Percentiles rank a stretch among this genome's conserved stretches.
These are phyloP conservation scores for Backusella sp. DNA, from an alignment of 192 early-diverging fungal genomes.

Conservation along the genomic window DNA sequence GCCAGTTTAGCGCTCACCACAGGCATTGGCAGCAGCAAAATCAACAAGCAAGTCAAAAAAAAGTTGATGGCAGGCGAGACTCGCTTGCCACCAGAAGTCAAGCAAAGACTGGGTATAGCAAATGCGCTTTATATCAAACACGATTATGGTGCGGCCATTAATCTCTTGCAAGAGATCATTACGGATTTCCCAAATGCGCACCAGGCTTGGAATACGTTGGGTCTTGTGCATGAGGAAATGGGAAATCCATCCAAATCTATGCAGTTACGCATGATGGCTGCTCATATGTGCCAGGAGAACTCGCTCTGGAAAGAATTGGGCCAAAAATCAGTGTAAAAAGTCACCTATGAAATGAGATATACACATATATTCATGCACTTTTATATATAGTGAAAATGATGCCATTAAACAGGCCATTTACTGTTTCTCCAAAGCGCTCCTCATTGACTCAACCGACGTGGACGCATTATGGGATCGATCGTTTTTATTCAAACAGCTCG, in stretches of 20 bases:
- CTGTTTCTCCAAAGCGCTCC: slow-evolving; percentile 70
- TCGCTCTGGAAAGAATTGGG: slow-evolving; percentile 84
- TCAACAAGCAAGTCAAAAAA: background rate
- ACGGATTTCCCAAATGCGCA: slow-evolving; percentile 65
- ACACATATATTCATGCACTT: background rate
- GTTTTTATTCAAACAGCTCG: slow-evolving; percentile 56
- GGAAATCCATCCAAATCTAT: slow-evolving; percentile 72
- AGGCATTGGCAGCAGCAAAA: slow-evolving; percentile 22
- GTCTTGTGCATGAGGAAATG: slow-evolving; percentile 85
- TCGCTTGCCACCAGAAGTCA: slow-evolving; percentile 46
- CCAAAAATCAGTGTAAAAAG: slow-evolving; percentile 60
- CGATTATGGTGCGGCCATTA: slow-evolving; percentile 69
- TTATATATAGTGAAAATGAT: slow-evolving; percentile 47
- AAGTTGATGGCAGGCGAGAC: slow-evolving; percentile 12
- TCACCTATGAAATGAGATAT: background rate
- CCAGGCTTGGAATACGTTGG: slow-evolving; percentile 87
- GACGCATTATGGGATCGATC: slow-evolving; percentile 72
- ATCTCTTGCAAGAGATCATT: slow-evolving; percentile 79
- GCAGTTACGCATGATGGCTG: slow-evolving; percentile 84
- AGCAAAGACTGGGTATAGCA: slow-evolving; percentile 68
- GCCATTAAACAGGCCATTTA: slow-evolving; percentile 81
- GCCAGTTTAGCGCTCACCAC: slow-evolving; percentile 19
- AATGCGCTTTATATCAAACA: slow-evolving; percentile 71
- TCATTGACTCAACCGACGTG: slow-evolving; percentile 60
- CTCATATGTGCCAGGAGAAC: slow-evolving; percentile 76